Evolutionary conservation across 2,329 filamentous ascomycete genomes (phyloP).

Genomic region (Aspergillus udagawae): DNA sequence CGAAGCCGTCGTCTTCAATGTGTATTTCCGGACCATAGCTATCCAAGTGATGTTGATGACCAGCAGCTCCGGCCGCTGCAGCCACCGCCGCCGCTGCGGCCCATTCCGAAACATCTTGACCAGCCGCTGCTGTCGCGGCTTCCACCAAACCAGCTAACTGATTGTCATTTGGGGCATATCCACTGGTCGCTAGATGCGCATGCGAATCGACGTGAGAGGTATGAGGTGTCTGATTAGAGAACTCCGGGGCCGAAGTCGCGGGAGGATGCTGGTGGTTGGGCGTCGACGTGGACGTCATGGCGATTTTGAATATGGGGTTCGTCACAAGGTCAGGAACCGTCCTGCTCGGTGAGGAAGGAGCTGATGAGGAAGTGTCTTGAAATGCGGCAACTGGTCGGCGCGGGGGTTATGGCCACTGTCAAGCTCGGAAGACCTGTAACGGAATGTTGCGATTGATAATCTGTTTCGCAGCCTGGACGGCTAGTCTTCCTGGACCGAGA

Average conservation of each 20-base stretch:
- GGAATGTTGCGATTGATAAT: neutral
- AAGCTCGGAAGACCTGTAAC: neutral
- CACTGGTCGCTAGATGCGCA: conserved; percentile 21
- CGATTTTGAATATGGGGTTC: neutral
- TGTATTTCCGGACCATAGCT: conserved; percentile 37
- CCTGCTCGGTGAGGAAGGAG: neutral
- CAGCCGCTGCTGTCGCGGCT: conserved; percentile 44
- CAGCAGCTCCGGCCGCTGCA: conserved; percentile 46
- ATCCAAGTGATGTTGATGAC: conserved; percentile 37
- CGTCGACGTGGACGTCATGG: conserved; percentile 27
- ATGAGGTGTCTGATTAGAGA: conserved; percentile 23
- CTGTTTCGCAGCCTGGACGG: neutral
- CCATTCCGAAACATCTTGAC: conserved; percentile 38
- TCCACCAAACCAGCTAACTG: conserved; percentile 45
- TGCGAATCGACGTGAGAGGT: conserved; percentile 29
- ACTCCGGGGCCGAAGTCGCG: conserved; percentile 24
- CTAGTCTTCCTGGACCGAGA: neutral
- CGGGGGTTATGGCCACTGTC: neutral
- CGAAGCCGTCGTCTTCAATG: conserved; percentile 38
- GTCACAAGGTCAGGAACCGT: neutral
- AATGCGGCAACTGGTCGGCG: neutral
- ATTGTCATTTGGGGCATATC: conserved; percentile 37
- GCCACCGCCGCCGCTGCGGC: conserved; percentile 43
- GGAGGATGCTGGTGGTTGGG: conserved; percentile 28
- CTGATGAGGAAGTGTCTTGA: neutral